Evolutionary conservation across 495 filamentous ascomycete species (phyloP).

Genomic region (Opeltia flavorubescens): DNA sequence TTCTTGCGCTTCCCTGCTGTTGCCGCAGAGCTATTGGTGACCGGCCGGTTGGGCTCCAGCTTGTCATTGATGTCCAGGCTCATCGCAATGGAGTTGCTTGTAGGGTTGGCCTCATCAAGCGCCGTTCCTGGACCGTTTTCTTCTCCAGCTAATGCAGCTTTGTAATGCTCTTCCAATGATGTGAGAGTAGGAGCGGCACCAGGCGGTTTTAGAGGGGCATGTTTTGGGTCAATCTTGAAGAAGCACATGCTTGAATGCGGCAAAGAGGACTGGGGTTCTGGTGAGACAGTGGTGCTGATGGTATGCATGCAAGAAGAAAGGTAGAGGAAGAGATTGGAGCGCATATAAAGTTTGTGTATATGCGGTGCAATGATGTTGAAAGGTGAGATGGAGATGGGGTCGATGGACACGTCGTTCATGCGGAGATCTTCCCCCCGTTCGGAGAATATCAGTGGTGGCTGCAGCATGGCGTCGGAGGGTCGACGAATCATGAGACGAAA

Average conservation of each 20-base stretch:
- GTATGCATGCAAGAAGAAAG: neutral
- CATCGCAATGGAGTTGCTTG: neutral
- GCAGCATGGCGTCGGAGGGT: no score
- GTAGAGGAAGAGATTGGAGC: neutral
- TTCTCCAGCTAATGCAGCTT: neutral
- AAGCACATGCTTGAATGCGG: constrained; percentile 8
- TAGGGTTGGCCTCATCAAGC: neutral
- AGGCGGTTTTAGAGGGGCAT: constrained; percentile 8
- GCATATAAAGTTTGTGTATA: neutral
- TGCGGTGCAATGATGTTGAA: neutral
- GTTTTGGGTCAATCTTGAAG: constrained; percentile 11
- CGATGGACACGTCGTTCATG: no score
- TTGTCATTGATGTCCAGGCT: constrained; percentile 2
- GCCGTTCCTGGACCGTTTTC: neutral
- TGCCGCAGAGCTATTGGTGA: neutral
- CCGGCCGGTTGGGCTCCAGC: neutral
- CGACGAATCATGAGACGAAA: no score
- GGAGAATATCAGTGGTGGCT: no score
- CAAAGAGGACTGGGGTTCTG: neutral
- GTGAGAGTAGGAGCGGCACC: constrained; percentile 14
- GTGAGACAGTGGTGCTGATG: neutral
- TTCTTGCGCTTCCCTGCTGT: neutral
- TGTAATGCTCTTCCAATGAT: constrained; percentile 8
- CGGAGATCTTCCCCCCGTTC: no score
- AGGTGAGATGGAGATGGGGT: no score